Evolutionary conservation across 495 filamentous ascomycete genomes (phyloP), one percentile per base, ranked within the genome.

Genomic region (Aspergillus biplanus): DNA sequence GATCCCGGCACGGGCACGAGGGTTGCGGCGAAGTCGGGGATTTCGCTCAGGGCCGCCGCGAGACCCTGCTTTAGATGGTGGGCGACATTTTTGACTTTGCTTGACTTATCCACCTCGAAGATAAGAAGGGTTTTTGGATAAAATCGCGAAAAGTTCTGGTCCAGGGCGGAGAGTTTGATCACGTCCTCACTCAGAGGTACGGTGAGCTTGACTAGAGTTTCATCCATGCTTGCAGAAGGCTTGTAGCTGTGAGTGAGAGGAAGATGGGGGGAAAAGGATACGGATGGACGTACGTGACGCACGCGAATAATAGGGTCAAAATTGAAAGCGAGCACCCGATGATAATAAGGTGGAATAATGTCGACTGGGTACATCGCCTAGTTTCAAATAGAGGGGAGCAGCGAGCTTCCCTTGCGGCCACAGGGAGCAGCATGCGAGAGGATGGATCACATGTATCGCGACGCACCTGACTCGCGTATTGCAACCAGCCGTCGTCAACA

Each of bases 101-200:
- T 62, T 15, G 59, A 3, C 0, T n/a, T n/a, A 12, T 62, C 39
- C 1, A 47, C 9, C 15, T 62, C 39, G 27, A 62, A 62, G 11
- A 62, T 35, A n/a, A 62, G 31, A 12, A 50, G 4, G 3, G 52
- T 37, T 39, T 62, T 56, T 0, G 59, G 21, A 33, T 62, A 62
- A 5, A 56, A 48, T n/a, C 59, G 52, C 59, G 56, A 56, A 32
- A 62, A 56, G 16, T 62, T 52, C 33, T 62, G 59, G 13, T 62
- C 59, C 1, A 62, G 16, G n/a, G 59, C 59, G 18, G 59, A 62
- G 16, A 62, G 52, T 12, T 62, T 62, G 59, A 62, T 56, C 34
- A 62, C 59, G 33, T 62, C 59, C 39, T 62, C 59, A 44, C 59
- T 49, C 0, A 56, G 52, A 56, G 59, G 59, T 5, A 62, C 52